phyloP scores from a whole-genome alignment of 805 yeast genomes.

The Ogataea zsoltii region DNA sequence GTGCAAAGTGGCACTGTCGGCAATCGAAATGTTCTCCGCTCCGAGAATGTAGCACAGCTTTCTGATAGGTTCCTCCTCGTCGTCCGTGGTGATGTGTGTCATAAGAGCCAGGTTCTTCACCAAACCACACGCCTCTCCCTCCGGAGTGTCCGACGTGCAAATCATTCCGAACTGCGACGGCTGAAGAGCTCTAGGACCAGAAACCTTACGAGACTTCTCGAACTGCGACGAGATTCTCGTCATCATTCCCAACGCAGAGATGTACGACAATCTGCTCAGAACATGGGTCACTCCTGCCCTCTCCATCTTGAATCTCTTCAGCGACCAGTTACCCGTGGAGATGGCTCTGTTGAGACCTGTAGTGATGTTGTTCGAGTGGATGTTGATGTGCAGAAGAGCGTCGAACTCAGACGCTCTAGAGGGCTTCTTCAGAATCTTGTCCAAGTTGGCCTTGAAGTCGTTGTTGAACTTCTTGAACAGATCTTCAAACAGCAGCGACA shows the following conservation, averaged over 20 bases:
- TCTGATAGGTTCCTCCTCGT: constrained; percentile 87
- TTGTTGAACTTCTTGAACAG: constrained; percentile 93
- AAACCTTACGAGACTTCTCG: constrained; percentile 95
- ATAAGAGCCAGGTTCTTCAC: constrained; percentile 95
- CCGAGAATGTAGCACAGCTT: constrained; percentile 80
- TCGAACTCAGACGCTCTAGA: constrained; percentile 94
- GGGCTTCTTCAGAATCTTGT: constrained; percentile 90
- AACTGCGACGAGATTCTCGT: constrained; percentile 98
- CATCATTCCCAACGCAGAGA: constrained; percentile 98
- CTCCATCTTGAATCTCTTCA: constrained; percentile 99
- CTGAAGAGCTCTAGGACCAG: constrained; percentile 98
- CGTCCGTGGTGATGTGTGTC: constrained; percentile 99
- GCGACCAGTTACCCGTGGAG: constrained; percentile 98
- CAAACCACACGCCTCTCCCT: constrained; percentile 99
- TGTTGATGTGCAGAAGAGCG: constrained; percentile 84
- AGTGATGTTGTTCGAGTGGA: constrained; percentile 90
- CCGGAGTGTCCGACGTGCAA: constrained; percentile 98
- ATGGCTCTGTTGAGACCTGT: constrained; percentile 95
- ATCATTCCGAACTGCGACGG: constrained; percentile 99
- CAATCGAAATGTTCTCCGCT: constrained; percentile 78
- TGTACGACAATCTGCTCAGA: constrained; percentile 84
- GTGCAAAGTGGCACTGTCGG: constrained; percentile 84
- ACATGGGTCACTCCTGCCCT: constrained; percentile 99
- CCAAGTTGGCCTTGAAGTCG: constrained; percentile 92
- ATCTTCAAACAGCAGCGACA: constrained; percentile 94